These are phyloP conservation scores for Clathrus columnatus DNA, from an alignment of 768 basidiomycete species.

Conservation along the genomic window DNA sequence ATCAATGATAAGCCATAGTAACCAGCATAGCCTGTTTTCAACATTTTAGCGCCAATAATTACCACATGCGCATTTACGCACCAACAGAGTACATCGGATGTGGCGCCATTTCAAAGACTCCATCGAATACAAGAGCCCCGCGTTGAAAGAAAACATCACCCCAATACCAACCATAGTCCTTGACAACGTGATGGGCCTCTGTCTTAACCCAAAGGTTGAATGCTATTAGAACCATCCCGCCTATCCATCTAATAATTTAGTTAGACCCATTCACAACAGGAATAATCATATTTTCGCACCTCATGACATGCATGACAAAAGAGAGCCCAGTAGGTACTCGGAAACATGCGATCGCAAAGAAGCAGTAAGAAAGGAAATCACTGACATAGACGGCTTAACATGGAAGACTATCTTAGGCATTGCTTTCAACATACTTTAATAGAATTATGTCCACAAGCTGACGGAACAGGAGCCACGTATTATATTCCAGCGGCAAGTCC, in stretches of 20 bases:
- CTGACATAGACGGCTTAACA: constrained; percentile 31
- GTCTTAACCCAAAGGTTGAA: constrained; percentile 99
- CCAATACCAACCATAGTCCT: constrained; percentile 99
- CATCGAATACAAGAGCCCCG: constrained; percentile 92
- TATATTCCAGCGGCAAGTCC: constrained; percentile 90
- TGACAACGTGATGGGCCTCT: constrained; percentile 94
- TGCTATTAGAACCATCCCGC: constrained; percentile 73
- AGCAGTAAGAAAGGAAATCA: constrained; percentile 89
- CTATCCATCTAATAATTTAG: constrained; percentile 59
- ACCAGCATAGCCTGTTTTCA: constrained; percentile 71
- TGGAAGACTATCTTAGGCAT: neutral
- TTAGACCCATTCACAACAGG: neutral
- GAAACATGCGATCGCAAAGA: constrained; percentile 93
- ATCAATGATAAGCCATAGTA: constrained; percentile 95
- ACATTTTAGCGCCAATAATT: neutral
- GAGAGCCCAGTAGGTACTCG: constrained; percentile 77
- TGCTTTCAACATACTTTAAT: constrained; percentile 60
- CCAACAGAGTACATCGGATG: constrained; percentile 96
- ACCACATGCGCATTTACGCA: constrained; percentile 19
- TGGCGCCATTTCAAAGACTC: constrained; percentile 90
- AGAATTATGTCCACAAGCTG: constrained; percentile 95
- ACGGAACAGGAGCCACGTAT: constrained; percentile 92
- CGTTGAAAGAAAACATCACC: constrained; percentile 89
- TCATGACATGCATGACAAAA: constrained; percentile 60
- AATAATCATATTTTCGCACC: constrained; percentile 35